Percentiles rank a stretch among this genome's conserved stretches.
Conservation (phyloP, 306 rosid genomes). For the Casuarina glauca region DNA sequence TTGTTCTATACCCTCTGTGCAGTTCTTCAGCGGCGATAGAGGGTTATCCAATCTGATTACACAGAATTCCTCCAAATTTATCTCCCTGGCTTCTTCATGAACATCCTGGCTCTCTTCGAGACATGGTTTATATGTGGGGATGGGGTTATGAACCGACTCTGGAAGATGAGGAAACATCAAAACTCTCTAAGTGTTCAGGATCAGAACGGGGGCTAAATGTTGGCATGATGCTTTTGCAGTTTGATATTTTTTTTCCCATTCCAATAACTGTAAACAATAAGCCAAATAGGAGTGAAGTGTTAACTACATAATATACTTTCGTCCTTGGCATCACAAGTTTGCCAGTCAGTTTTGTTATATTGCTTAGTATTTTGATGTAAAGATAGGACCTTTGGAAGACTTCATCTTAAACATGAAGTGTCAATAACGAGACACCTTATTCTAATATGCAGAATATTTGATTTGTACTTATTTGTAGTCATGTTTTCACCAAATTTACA, state of each 20-base stretch:
- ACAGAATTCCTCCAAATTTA: constrained; percentile 20
- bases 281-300: not conserved
- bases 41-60: constrained; percentile 32
- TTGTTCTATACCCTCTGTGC: constrained; percentile 9
- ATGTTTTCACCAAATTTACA: too few relatives aligned
- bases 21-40: constrained; percentile 25
- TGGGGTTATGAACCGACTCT: not conserved
- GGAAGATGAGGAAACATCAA: not conserved
- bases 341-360: not conserved
- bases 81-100: constrained; percentile 26
- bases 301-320: too few relatives aligned
- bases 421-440: too few relatives aligned
- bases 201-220: not conserved
- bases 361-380: not conserved
- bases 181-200: not conserved
- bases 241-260: not conserved
- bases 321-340: not conserved
- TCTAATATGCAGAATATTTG: too few relatives aligned
- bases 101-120: constrained; percentile 12
- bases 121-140: not conserved
- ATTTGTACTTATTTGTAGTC: too few relatives aligned
- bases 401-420: too few relatives aligned
- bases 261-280: not conserved
- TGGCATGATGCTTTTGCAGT: constrained; percentile 9
- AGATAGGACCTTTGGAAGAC: not conserved